A percentile compares a stretch with the other conserved stretches of the same genome.
phyloP scores from a whole-genome alignment of 1,284 basidiomycete genomes.

The Phellinidium pouzarii region DNA sequence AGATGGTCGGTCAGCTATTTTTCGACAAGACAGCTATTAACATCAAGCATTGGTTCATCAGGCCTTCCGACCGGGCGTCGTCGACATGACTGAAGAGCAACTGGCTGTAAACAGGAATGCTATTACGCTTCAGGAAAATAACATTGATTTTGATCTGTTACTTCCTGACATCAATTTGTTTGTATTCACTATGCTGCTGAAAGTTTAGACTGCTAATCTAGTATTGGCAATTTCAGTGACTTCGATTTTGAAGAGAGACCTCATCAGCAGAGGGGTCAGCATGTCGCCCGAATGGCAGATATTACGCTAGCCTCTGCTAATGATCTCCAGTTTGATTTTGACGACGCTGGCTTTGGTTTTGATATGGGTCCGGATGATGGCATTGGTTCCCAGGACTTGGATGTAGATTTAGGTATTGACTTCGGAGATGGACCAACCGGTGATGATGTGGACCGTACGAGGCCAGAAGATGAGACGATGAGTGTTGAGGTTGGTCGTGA shows the following conservation, averaged over 20 bases:
- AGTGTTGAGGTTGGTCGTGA: constrained; percentile 75
- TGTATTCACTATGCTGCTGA: constrained; percentile 17
- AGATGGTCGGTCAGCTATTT: constrained; percentile 80
- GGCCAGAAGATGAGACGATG: constrained; percentile 41
- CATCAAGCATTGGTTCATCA: constrained; percentile 64
- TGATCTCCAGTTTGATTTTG: constrained; percentile 53
- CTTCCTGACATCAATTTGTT: constrained; percentile 84
- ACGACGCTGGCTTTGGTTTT: constrained; percentile 53
- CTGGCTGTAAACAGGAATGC: constrained; percentile 80
- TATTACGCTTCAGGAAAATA: constrained; percentile 75
- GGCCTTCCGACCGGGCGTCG: constrained; percentile 86
- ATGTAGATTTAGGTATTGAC: constrained; percentile 65
- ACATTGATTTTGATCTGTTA: constrained; percentile 70
- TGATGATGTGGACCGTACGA: constrained; percentile 29
- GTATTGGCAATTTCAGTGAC: constrained; percentile 42
- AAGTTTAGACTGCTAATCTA: background rate
- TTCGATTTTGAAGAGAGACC: constrained; percentile 68
- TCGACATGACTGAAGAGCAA: constrained; percentile 94
- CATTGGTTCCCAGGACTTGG: constrained; percentile 82
- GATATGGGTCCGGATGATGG: constrained; percentile 73
- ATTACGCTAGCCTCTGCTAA: constrained; percentile 73
- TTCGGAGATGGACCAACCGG: constrained; percentile 53
- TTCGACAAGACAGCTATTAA: constrained; percentile 72
- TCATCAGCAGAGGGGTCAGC: constrained; percentile 61
- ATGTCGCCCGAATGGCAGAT: constrained; percentile 76